These are phyloP conservation scores for Populus ilicifolia DNA, from an alignment of 345 rosid species.

Conservation along the genomic window DNA sequence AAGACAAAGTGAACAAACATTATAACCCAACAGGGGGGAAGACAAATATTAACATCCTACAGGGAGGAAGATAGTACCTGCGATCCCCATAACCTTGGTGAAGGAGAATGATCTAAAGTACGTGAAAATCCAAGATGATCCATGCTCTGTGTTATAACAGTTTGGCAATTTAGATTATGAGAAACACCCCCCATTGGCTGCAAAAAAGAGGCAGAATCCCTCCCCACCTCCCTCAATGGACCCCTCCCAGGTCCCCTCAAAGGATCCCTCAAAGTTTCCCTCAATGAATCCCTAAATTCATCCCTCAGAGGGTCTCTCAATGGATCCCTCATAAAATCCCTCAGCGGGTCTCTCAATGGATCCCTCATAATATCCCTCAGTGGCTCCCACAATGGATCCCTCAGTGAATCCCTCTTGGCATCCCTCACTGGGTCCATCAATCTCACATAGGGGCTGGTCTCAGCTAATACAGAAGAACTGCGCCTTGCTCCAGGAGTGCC, in stretches of 20 bases:
- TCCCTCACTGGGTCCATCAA: neutral
- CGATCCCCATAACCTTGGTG: constrained; percentile 62
- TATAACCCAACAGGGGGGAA: neutral
- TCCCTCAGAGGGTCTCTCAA: neutral
- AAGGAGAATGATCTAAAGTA: constrained; percentile 37
- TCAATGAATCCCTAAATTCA: neutral
- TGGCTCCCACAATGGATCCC: neutral
- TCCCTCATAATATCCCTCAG: neutral
- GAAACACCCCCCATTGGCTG: constrained; percentile 35
- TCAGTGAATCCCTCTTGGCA: neutral
- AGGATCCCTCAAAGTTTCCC: neutral
- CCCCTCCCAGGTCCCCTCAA: neutral
- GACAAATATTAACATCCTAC: neutral
- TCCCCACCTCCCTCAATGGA: neutral
- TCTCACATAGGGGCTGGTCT: constrained; percentile 44
- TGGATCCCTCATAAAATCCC: neutral
- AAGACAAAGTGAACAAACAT: neutral
- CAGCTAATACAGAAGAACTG: constrained; percentile 41
- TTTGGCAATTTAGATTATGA: constrained; percentile 34
- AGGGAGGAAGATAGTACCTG: constrained; percentile 42
- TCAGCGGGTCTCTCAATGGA: neutral
- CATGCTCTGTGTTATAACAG: constrained; percentile 23
- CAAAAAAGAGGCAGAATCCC: constrained; percentile 21
- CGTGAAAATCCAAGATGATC: constrained; percentile 51
- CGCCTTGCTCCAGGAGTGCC: constrained; percentile 39